Evolutionary conservation across 1,284 basidiomycete genomes (phyloP).

Genomic region (Rhodofomes roseus): DNA sequence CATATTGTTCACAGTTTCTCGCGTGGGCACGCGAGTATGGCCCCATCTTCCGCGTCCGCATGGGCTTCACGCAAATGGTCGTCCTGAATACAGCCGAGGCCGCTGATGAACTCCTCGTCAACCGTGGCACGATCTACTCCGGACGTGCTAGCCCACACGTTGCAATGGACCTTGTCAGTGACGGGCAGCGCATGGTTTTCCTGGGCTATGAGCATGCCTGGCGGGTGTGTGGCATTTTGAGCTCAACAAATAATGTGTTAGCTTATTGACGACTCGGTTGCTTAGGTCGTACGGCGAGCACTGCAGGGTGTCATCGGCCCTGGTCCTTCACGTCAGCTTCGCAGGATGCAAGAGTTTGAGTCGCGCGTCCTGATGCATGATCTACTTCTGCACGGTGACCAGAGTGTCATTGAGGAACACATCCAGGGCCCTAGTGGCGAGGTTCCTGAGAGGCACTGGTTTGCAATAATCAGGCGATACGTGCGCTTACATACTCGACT

Average conservation of each 20-base stretch:
- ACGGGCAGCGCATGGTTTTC: constrained; percentile 26
- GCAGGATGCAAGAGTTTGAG: constrained; percentile 24
- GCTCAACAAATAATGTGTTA: background rate
- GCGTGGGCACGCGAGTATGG: constrained; percentile 30
- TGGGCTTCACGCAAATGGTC: constrained; percentile 28
- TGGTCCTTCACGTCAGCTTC: constrained; percentile 20
- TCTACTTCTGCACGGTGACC: background rate
- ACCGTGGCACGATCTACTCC: constrained; percentile 27
- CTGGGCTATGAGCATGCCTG: constrained; percentile 27
- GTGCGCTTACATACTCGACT: constrained; percentile 6
- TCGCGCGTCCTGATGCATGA: constrained; percentile 24
- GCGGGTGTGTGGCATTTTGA: constrained; percentile 15
- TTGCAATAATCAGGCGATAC: constrained; percentile 25
- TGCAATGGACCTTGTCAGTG: constrained; percentile 29
- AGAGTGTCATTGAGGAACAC: background rate
- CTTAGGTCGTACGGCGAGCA: background rate
- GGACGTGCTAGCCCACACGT: constrained; percentile 24
- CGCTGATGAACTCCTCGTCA: constrained; percentile 30
- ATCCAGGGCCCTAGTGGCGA: constrained; percentile 7
- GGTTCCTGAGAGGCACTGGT: constrained; percentile 27
- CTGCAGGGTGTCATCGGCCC: constrained; percentile 22
- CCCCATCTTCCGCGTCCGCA: constrained; percentile 20
- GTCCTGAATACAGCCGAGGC: constrained; percentile 31
- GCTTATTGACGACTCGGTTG: background rate
- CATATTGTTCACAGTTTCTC: constrained; percentile 15